phyloP scores from a whole-genome alignment of 2,329 filamentous ascomycete species.

The Aspergillus luchuensis region DNA sequence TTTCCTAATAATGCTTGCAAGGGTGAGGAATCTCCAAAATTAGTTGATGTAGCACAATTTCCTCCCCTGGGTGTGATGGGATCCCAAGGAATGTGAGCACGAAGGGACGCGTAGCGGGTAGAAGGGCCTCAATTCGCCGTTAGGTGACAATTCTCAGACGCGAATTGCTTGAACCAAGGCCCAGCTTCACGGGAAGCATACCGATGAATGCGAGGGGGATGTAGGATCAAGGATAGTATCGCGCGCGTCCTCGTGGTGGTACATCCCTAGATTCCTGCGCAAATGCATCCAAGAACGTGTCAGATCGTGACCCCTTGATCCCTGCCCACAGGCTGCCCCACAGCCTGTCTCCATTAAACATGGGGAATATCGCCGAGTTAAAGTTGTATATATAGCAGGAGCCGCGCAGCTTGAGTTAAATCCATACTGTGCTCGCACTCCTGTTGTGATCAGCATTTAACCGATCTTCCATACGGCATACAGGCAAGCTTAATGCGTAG shows the following conservation, averaged over 20 bases:
- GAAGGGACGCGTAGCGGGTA: background rate
- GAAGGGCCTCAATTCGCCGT: background rate
- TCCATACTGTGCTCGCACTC: no score
- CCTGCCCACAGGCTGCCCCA: background rate
- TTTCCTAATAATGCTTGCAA: background rate
- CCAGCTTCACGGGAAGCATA: background rate
- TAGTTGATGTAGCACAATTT: background rate
- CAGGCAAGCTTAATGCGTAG: no score
- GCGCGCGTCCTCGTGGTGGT: background rate
- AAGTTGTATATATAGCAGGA: no score
- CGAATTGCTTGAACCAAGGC: background rate
- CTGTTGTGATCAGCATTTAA: no score
- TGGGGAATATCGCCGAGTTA: no score
- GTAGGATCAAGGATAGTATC: background rate
- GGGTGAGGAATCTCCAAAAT: background rate
- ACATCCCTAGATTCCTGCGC: background rate
- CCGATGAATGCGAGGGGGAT: background rate
- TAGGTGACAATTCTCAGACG: background rate
- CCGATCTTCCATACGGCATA: no score
- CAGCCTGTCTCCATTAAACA: background rate
- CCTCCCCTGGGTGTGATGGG: background rate
- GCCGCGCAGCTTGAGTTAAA: no score
- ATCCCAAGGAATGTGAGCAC: background rate
- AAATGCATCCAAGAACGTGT: background rate
- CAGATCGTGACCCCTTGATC: background rate